Evolutionary conservation across 345 rosid species (phyloP), one percentile per base, ranked within the genome.

Genomic region (Gossypium mustelinum): DNA sequence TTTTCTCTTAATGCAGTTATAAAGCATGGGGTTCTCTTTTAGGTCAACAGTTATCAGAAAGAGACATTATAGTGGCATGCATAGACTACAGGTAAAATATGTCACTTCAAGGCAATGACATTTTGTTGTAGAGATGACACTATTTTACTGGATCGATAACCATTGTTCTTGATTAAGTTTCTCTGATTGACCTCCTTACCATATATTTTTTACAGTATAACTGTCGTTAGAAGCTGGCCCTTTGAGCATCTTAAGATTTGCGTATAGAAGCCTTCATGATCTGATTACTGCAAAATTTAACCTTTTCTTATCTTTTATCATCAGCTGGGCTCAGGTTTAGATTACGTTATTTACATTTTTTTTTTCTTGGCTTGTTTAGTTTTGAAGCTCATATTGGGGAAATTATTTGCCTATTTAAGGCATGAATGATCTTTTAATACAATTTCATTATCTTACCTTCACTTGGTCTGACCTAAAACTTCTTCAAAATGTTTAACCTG

Each of bases 1-100:
- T 27, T 44, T 65, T 75, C 57, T 81, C 70, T 79, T 86, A 70
- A 77, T 88, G 82, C 90, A 95, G 99, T 73, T 91, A 95, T 68
- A 95, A 91, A 82, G 98, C 97, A 48, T 93, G 99, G 99, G 98
- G 99, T 69, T 91, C 96, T 75, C 99, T 95, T 68, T 85, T 95
- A 74, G 99, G 99, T 73, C 92, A 88, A 73, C 98, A 95, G 63
- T 84, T 95, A 77, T 86, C 97, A 69, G 99, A 95, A 63, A 89
- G 97, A 83, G 98, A 84, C 80, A 87, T 91, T 62, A 89, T 93
- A 44, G 99, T 95, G 24, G 99, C 99, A 47, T 95, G 99, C 84
- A 91, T 91, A 82, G 99, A 93, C 78, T 95, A 95, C 92, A 89
- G 99, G 99, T 93, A 77, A 73, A 2, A 52, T 43, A 12, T 62